phyloP scores from a whole-genome alignment of 345 rosid species.

The Viola odorata region DNA sequence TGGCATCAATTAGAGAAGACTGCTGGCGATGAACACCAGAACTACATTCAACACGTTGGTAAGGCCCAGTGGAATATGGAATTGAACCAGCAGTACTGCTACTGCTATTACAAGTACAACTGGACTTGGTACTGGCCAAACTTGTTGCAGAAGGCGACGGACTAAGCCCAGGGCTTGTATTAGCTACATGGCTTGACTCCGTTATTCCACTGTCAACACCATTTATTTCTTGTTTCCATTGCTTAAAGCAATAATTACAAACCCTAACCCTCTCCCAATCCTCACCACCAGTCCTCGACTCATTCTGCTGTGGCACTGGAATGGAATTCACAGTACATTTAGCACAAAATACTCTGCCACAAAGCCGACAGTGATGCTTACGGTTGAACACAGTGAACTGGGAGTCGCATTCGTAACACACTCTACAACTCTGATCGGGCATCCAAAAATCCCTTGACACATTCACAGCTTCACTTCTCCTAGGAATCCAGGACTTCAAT shows the following conservation, averaged over 20 bases:
- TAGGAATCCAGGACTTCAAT: conserved; percentile 59
- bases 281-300: conserved; percentile 39
- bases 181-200: conserved; percentile 16
- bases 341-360: conserved; percentile 86
- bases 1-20: conserved; percentile 44
- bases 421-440: conserved; percentile 93
- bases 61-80: conserved; percentile 57
- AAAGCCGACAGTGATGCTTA: conserved; percentile 80
- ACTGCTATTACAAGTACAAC: conserved; percentile 40
- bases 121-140: conserved; percentile 56
- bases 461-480: conserved; percentile 63
- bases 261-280: conserved; percentile 76
- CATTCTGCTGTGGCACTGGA: conserved; percentile 36
- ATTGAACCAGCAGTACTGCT: conserved; percentile 51
- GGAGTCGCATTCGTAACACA: conserved; percentile 78
- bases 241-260: conserved; percentile 87
- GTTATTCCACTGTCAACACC: conserved; percentile 46
- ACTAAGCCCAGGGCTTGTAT: conserved; percentile 32
- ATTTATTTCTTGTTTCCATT: conserved; percentile 46
- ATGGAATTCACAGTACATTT: conserved; percentile 75
- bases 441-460: conserved; percentile 92
- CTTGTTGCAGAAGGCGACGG: conserved; percentile 56
- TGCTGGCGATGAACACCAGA: conserved; percentile 34
- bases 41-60: conserved; percentile 44
- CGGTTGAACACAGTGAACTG: conserved; percentile 70